Percentiles rank a stretch among this genome's conserved stretches.
phyloP scores from a whole-genome alignment of 352 stramenopile genomes.

The Phytopythium mirpurense region DNA sequence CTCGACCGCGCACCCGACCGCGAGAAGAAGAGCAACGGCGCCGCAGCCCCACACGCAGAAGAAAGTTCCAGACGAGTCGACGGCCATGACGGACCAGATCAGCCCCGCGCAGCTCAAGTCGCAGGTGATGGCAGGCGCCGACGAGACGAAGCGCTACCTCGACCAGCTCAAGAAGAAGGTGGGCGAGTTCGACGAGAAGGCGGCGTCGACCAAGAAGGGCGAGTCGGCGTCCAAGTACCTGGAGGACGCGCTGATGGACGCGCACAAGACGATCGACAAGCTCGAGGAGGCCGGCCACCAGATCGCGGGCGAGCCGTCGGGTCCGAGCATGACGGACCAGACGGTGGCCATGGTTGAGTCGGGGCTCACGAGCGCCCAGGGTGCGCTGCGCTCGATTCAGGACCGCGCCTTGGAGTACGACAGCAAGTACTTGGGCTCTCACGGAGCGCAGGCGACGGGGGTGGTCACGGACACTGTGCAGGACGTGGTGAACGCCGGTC shows the following conservation, averaged over 20 bases:
- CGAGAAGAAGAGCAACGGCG: not conserved
- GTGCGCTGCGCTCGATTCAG: conserved; percentile 33
- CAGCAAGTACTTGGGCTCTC: conserved; percentile 38
- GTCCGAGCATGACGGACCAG: conserved; percentile 30
- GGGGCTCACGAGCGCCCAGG: conserved; percentile 34
- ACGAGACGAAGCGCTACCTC: conserved; percentile 9
- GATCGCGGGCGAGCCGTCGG: conserved; percentile 27
- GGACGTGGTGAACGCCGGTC: conserved; percentile 37
- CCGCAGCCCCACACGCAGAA: not conserved
- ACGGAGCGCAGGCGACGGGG: conserved; percentile 12
- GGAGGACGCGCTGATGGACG: conserved; percentile 24
- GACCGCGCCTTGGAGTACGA: conserved; percentile 46
- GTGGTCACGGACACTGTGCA: conserved; percentile 25
- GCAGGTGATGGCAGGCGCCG: conserved; percentile 3
- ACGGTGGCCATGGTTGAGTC: conserved; percentile 39
- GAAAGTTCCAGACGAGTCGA: not conserved
- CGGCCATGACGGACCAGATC: not conserved
- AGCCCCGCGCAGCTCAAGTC: conserved; percentile 5
- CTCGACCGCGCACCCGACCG: not conserved
- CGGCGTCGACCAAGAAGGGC: conserved; percentile 65
- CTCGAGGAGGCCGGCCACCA: conserved; percentile 19
- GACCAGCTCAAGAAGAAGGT: conserved; percentile 8
- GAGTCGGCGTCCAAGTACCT: conserved; percentile 57
- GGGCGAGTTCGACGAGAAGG: conserved; percentile 69
- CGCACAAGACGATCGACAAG: conserved; percentile 27